Evolutionary conservation across 176 grass and related monocot genomes (phyloP).

Genomic region (Secale cereale): DNA sequence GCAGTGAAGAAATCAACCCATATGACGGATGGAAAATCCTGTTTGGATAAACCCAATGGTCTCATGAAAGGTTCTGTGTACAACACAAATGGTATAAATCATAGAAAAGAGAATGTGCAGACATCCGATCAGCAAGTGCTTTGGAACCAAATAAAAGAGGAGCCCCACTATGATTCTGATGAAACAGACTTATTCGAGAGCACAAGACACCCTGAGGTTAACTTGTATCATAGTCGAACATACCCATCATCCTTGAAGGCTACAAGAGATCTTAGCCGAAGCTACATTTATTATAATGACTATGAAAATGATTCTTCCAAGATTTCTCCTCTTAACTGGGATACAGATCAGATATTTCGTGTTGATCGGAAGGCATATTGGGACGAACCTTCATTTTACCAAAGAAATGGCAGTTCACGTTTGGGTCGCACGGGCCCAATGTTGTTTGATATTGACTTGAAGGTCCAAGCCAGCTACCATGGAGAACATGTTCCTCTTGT

Average conservation of each 20-base stretch:
- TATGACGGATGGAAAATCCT: constrained; percentile 37
- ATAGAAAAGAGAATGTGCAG: constrained; percentile 35
- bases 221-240: constrained; percentile 44
- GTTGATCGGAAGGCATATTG: constrained; percentile 31
- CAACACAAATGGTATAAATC: constrained; percentile 36
- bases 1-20: constrained; percentile 47
- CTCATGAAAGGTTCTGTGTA: constrained; percentile 33
- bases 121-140: constrained; percentile 32
- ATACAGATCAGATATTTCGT: constrained; percentile 30
- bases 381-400: constrained; percentile 51
- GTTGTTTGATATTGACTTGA: constrained; percentile 81
- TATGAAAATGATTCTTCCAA: constrained; percentile 52
- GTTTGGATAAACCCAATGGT: constrained; percentile 56
- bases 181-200: constrained; percentile 54
- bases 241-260: constrained; percentile 51
- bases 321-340: constrained; percentile 35
- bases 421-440: constrained; percentile 42
- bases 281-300: constrained; percentile 40
- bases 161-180: constrained; percentile 49
- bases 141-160: constrained; percentile 54
- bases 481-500: constrained; percentile 98
- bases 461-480: constrained; percentile 93
- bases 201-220: constrained; percentile 36
- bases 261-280: constrained; percentile 52
- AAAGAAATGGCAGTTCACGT: constrained; percentile 40